Percentiles rank a stretch among this genome's conserved stretches.
Evolutionary conservation across 1,284 basidiomycete genomes (phyloP).

Genomic region (Trichosporon faecale): DNA sequence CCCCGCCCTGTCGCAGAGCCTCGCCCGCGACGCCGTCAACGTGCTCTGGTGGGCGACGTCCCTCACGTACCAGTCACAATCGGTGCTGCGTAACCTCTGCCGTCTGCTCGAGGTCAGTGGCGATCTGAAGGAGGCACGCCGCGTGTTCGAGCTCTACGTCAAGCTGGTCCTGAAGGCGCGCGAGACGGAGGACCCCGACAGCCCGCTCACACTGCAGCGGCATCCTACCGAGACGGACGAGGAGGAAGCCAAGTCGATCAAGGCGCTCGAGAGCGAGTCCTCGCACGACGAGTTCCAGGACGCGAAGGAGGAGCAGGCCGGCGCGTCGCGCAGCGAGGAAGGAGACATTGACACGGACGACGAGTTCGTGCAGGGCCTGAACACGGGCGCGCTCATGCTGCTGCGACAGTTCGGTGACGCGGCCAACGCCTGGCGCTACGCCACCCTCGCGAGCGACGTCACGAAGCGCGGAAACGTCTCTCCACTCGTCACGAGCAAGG

Average conservation of each 20-base stretch:
- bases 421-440: conserved; percentile 50
- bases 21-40: conserved; percentile 51
- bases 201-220: conserved; percentile 47
- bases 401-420: conserved; percentile 53
- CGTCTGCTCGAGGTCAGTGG: conserved; percentile 66
- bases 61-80: conserved; percentile 84
- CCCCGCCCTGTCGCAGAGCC: conserved; percentile 61
- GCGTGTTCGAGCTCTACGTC: conserved; percentile 75
- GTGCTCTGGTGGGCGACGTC: conserved; percentile 87
- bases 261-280: conserved; percentile 26
- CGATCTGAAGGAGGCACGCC: conserved; percentile 65
- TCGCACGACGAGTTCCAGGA: conserved; percentile 23
- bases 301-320: conserved; percentile 36
- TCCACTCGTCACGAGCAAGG: conserved; percentile 29
- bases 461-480: conserved; percentile 19
- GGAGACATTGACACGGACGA: conserved; percentile 58
- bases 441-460: conserved; percentile 45
- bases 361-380: conserved; percentile 70
- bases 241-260: conserved; percentile 25
- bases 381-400: conserved; percentile 72
- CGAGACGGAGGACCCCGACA: conserved; percentile 58
- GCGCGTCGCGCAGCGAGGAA: not conserved
- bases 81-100: conserved; percentile 75
- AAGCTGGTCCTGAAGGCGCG: conserved; percentile 75
- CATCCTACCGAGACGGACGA: conserved; percentile 27